Evolutionary conservation across 345 rosid genomes (phyloP), one percentile per base, ranked within the genome.

Genomic region (Ailanthus altissimus): DNA sequence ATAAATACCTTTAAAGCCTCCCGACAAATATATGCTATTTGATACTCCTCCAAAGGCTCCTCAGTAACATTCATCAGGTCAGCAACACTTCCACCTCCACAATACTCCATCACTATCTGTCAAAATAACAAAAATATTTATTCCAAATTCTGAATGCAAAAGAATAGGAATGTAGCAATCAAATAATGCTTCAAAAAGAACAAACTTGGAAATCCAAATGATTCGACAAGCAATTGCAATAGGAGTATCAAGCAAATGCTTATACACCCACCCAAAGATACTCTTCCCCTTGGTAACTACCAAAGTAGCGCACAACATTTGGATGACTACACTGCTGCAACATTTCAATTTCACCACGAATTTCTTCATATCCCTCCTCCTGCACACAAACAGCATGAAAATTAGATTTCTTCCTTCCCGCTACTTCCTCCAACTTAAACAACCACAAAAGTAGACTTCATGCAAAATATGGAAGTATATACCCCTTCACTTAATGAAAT

Each of bases 41-140:
- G 99, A 92, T 83, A 87, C 89, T 96, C 99, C 82, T 96, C 98
- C 79, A 96, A 83, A 45, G 99, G 82, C 83, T 92, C 97, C 73
- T 93, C 97, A 14, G 93, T 84, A 73, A 84, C 97, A 85, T 92
- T 89, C 97, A 96, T 96, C 78, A 96, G 85, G 85, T 91, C 99
- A 83, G 97, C 93, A 68, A 96, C 94, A 70, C 99, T 96, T 82
- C 99, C 99, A 87, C 98, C 97, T 59, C 99, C 98, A 81, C 99
- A 96, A 68, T 96, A 96, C 87, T 96, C 99, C 99, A 96, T 96
- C 80, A 96, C 97, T 84, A 93, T 96, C 99, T 96, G 99, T 87
- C 86, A 85, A 72, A 81, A 78, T 60, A 83, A 57, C 65, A 12
- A 82, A 83, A 77, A 14, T 50, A 82, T 75, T 78, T 76, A 78